A percentile compares a stretch with the other conserved stretches of the same genome.
Conservation (phyloP, 805 yeast species). For the Monosporozyma solicola region DNA sequence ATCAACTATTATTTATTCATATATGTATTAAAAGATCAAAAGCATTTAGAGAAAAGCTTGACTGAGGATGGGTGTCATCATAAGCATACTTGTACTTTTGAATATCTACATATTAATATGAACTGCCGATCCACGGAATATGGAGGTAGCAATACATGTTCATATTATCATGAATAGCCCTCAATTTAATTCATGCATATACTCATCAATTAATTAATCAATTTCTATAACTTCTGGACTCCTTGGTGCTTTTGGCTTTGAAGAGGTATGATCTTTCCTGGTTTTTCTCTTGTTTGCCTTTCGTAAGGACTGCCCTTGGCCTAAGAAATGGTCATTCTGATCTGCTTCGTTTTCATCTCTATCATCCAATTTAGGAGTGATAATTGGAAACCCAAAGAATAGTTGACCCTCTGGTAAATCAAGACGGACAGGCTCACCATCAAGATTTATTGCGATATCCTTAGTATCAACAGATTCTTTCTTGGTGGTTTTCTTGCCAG, state of each 20-base stretch:
- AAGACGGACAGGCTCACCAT: constrained; percentile 64
- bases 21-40: background rate
- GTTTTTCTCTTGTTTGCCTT: constrained; percentile 64
- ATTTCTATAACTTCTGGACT: constrained; percentile 78
- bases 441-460: constrained; percentile 39
- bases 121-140: background rate
- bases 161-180: background rate
- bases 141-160: background rate
- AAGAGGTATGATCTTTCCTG: constrained; percentile 41
- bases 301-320: constrained; percentile 71
- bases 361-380: constrained; percentile 34
- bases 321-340: constrained; percentile 35
- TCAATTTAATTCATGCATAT: background rate
- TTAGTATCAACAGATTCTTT: constrained; percentile 13
- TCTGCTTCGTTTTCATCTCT: constrained; percentile 24
- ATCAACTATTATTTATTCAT: background rate
- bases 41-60: background rate
- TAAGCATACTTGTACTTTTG: background rate
- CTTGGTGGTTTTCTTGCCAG: constrained; percentile 39
- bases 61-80: background rate
- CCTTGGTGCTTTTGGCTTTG: constrained; percentile 50
- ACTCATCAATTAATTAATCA: constrained; percentile 34
- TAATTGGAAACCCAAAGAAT: constrained; percentile 86
- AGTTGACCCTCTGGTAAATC: constrained; percentile 74
- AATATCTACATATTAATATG: too few species aligned